These are phyloP conservation scores for Calonectria henricotiae DNA, from an alignment of 2,329 filamentous ascomycete species.

Conservation along the genomic window DNA sequence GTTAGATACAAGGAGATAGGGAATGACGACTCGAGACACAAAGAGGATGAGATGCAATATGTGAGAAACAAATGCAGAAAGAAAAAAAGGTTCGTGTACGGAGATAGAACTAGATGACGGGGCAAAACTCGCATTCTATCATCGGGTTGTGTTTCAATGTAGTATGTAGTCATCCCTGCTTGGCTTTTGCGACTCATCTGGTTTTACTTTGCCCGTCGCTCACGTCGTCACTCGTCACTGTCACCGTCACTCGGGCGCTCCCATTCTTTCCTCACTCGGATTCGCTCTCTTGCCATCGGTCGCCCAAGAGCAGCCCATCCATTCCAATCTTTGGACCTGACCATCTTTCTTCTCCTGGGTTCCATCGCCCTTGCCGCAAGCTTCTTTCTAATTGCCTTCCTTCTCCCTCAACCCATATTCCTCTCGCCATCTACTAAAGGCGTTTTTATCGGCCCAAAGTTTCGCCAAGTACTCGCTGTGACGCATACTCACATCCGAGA, in stretches of 20 bases:
- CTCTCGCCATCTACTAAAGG: neutral
- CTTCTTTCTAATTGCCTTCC: neutral
- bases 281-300: constrained; percentile 12
- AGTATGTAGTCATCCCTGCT: constrained; percentile 13
- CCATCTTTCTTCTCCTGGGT: neutral
- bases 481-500: constrained; percentile 27
- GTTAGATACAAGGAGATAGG: constrained; percentile 12
- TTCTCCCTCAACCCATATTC: neutral
- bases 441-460: constrained; percentile 22
- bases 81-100: neutral
- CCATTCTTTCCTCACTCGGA: neutral
- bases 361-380: neutral
- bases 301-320: constrained; percentile 22
- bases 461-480: constrained; percentile 30
- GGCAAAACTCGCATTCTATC: constrained; percentile 4
- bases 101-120: neutral
- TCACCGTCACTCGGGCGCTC: constrained; percentile 27
- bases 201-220: constrained; percentile 33
- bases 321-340: constrained; percentile 24
- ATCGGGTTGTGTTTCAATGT: constrained; percentile 14
- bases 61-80: neutral
- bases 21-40: constrained; percentile 25
- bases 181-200: constrained; percentile 32
- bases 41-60: constrained; percentile 1
- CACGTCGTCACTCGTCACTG: constrained; percentile 6